phyloP scores from a whole-genome alignment of 2,329 filamentous ascomycete genomes.

The Thielaviopsis euricoi region DNA sequence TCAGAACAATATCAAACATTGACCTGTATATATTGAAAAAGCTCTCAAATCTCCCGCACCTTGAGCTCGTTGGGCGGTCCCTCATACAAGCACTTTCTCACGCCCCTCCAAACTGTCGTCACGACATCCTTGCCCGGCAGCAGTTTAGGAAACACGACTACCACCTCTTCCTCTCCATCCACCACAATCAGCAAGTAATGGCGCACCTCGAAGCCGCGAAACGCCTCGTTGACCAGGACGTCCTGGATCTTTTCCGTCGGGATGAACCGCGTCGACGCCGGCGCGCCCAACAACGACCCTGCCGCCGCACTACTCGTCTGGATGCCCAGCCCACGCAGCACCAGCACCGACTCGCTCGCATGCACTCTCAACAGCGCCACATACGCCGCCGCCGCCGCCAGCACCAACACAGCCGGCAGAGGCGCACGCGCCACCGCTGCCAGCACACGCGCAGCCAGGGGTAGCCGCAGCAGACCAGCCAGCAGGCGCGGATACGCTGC shows the following conservation, averaged over 20 bases:
- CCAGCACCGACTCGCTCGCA: slow-evolving; percentile 67
- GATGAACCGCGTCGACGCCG: slow-evolving; percentile 45
- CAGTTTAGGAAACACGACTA: slow-evolving; percentile 84
- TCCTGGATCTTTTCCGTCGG: slow-evolving; percentile 86
- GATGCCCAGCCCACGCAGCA: slow-evolving; percentile 76
- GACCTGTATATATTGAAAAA: too few relatives aligned
- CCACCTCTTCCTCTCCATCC: slow-evolving; percentile 69
- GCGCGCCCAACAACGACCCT: slow-evolving; percentile 39
- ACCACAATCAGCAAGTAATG: slow-evolving; percentile 86
- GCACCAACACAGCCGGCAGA: slow-evolving; percentile 23
- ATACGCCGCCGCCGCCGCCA: slow-evolving; percentile 22
- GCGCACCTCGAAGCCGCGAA: slow-evolving; percentile 75
- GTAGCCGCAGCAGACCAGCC: slow-evolving; percentile 21
- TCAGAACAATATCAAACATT: too few relatives aligned
- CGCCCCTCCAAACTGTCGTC: slow-evolving; percentile 80
- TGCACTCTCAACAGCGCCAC: slow-evolving; percentile 29
- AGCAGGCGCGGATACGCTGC: slow-evolving; percentile 17
- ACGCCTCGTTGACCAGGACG: slow-evolving; percentile 88
- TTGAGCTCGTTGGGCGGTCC: slow-evolving; percentile 5
- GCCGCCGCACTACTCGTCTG: slow-evolving; percentile 55
- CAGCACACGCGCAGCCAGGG: slow-evolving; percentile 22
- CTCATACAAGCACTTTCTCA: slow-evolving; percentile 63
- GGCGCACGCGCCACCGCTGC: slow-evolving; percentile 21
- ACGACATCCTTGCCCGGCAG: slow-evolving; percentile 59
- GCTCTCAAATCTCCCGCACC: background rate